Base-by-base conservation (phyloP, 1,284 basidiomycete genomes). In the Papiliotrema terrestris region DNA sequence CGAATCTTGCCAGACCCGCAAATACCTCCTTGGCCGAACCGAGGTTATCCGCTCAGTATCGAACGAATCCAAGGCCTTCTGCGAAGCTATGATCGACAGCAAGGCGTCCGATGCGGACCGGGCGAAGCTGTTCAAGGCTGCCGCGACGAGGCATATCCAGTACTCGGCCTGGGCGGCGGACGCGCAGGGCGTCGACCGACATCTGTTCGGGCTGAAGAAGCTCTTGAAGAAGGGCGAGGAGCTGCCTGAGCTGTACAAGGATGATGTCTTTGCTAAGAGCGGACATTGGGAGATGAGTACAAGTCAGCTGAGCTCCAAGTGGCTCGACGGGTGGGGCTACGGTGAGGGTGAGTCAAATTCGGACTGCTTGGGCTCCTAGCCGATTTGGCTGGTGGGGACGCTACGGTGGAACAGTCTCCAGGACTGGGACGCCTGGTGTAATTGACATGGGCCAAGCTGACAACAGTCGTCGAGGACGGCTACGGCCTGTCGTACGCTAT, bases 321-420 rank as follows among this genome's bases (percentile, higher is more conserved):
- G 83, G 74, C 81, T 98, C 48, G 89, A 94, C 65, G 92, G 92
- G 37, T 97, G 95, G 94, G 95, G 95, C 32, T 98, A 95, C 72
- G 94, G 94, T 13, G 91, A 97, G 83, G 91, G 88, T 89, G 56
- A 59, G 83, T 74, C n/a, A 11, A 37, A 39, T 3, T 13, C 48
- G 17, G 36, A 19, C 8, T 25, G 29, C 6, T 5, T 32, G 46
- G 4, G 13, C 45, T n/a, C 19, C 9, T 41, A 20, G 8, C 43
- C 35, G 54, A 45, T 53, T 32, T 29, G 20, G 26, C 17, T 19
- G 64, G n/a, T 56, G n/a, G n/a, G n/a, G n/a, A n/a, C n/a, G n/a
- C n/a, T n/a, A n/a, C n/a, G n/a, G n/a, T n/a, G n/a, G n/a, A n/a
- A n/a, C n/a, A n/a, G 55, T n/a, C 19, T 23, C 29, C 38, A 23